Percentiles rank a stretch among this genome's conserved stretches.
Conservation (phyloP, 1,139 yeast species). For the Candida glucosophila region DNA sequence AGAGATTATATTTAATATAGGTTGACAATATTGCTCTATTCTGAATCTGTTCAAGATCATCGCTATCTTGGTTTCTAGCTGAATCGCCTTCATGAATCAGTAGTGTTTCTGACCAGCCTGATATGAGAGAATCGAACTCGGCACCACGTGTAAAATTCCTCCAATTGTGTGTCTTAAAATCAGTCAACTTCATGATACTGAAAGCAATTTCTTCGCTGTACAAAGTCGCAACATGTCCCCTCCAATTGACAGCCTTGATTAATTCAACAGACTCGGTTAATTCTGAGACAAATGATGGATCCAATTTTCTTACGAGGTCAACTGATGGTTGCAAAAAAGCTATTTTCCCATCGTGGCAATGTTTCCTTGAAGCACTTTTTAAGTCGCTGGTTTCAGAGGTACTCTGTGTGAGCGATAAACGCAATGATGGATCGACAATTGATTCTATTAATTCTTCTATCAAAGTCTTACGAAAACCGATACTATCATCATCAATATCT, state of each 20-base stretch:
- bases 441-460: slow-evolving; percentile 51
- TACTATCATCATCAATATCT: slow-evolving; percentile 4
- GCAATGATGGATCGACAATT: slow-evolving; percentile 62
- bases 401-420: slow-evolving; percentile 45
- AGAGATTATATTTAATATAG: slow-evolving; percentile 59
- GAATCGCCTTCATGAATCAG: slow-evolving; percentile 44
- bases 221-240: slow-evolving; percentile 61
- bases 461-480: slow-evolving; percentile 28
- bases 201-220: slow-evolving; percentile 68
- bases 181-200: slow-evolving; percentile 36
- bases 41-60: slow-evolving; percentile 50
- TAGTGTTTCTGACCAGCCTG: slow-evolving; percentile 31
- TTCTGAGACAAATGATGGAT: slow-evolving; percentile 33
- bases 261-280: slow-evolving; percentile 19
- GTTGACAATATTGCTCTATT: slow-evolving; percentile 70
- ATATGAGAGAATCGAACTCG: slow-evolving; percentile 23
- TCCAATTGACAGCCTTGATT: slow-evolving; percentile 49
- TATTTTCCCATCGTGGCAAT: slow-evolving; percentile 24
- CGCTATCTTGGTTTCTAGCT: slow-evolving; percentile 33
- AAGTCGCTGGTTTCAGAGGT: slow-evolving; percentile 28
- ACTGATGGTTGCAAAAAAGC: slow-evolving; percentile 30
- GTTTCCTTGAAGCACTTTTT: slow-evolving; percentile 38
- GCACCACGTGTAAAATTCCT: slow-evolving; percentile 14
- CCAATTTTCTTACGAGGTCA: slow-evolving; percentile 28
- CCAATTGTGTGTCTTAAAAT: slow-evolving; percentile 13